These are phyloP conservation scores for Poa pratensis DNA, from an alignment of 176 grass and related monocot genomes.

Conservation along the genomic window DNA sequence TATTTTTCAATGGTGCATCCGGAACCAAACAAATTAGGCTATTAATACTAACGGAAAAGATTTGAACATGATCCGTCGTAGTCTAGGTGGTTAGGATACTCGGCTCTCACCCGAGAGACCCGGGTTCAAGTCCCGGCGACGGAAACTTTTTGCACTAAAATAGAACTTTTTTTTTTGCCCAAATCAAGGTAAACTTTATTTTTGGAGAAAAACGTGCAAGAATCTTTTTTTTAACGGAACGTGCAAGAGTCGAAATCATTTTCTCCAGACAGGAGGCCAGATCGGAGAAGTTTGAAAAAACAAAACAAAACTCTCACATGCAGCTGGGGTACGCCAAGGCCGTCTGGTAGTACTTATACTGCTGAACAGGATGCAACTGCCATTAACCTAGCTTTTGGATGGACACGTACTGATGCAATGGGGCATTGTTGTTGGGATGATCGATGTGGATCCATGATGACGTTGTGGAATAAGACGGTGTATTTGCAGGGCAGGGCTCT, in stretches of 20 bases:
- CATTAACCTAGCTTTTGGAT: not conserved
- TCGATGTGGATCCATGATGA: constrained; percentile 14
- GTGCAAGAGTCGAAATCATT: not conserved
- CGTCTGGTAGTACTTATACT: too few species aligned
- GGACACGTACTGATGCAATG: not conserved
- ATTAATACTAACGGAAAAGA: too few species aligned
- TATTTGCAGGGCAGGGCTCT: not conserved
- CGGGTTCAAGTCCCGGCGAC: constrained; percentile 96
- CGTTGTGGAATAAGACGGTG: not conserved
- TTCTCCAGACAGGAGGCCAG: not conserved
- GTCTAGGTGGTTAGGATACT: constrained; percentile 99
- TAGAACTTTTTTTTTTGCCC: too few species aligned
- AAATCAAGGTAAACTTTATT: too few species aligned
- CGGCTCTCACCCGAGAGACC: constrained; percentile 98
- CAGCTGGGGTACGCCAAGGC: too few species aligned
- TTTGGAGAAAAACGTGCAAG: not conserved
- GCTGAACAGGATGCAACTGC: not conserved
- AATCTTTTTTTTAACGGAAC: not conserved
- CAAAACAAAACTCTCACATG: not conserved
- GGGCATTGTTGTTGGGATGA: not conserved
- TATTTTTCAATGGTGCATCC: too few species aligned
- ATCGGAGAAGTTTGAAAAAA: not conserved
- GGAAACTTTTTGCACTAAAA: not conserved
- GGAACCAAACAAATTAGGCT: too few species aligned
- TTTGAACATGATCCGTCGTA: constrained; percentile 58